A percentile compares a stretch with the other conserved stretches of the same genome.
These are phyloP conservation scores for Penicillium sp. DNA, from an alignment of 2,329 filamentous ascomycete species.

Conservation along the genomic window DNA sequence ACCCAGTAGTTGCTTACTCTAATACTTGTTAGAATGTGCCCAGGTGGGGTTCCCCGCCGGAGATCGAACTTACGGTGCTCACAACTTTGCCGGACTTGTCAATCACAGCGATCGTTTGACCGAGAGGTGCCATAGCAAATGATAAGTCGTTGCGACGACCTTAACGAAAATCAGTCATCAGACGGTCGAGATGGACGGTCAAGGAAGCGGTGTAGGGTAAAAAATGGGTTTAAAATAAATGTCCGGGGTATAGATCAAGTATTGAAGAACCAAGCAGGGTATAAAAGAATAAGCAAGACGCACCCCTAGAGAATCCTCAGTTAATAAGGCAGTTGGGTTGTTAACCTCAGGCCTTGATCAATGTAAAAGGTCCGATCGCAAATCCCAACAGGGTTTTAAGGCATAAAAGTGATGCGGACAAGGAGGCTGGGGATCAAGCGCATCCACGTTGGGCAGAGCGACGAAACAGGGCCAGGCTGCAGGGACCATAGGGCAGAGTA, in stretches of 20 bases:
- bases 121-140: conserved; percentile 30
- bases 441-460: conserved; percentile 25
- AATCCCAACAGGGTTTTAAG: conserved; percentile 7
- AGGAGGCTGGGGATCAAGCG: conserved; percentile 19
- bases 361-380: conserved; percentile 15
- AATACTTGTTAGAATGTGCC: conserved; percentile 20
- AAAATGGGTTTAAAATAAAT: background rate
- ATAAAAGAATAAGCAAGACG: conserved; percentile 1
- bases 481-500: conserved; percentile 10
- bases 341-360: conserved; percentile 7
- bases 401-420: conserved; percentile 13
- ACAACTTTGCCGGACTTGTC: conserved; percentile 90
- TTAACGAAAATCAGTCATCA: conserved; percentile 17
- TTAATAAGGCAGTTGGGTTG: conserved; percentile 5
- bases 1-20: conserved; percentile 86
- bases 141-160: conserved; percentile 12
- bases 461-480: conserved; percentile 14
- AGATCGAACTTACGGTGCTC: conserved; percentile 64
- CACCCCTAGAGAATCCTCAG: background rate
- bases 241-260: conserved; percentile 8
- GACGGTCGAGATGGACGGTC: conserved; percentile 9
- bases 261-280: background rate
- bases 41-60: conserved; percentile 4
- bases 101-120: conserved; percentile 82
- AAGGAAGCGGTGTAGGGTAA: conserved; percentile 15